Percentiles rank a stretch among this genome's conserved stretches.
Conservation (phyloP, 164 flowering plant genomes). For the Chimonanthus praecox region DNA sequence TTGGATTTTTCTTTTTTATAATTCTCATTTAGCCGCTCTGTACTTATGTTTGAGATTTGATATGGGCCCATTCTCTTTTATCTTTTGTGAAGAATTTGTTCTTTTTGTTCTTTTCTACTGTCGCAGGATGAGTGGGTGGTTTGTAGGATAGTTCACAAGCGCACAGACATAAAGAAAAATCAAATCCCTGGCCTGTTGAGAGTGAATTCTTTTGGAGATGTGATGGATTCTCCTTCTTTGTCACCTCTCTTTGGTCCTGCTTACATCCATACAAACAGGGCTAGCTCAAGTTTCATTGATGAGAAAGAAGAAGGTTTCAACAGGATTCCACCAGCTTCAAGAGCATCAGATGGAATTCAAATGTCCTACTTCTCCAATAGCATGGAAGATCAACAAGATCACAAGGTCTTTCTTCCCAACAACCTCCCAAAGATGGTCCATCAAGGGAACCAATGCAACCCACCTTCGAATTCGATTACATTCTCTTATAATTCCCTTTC, state of each 20-base stretch:
- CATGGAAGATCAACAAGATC: conserved; percentile 18
- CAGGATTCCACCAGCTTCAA: neutral
- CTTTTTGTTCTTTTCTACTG: conserved; percentile 3
- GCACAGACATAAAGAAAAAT: conserved; percentile 29
- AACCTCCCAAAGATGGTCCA: conserved; percentile 28
- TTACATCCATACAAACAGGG: conserved; percentile 25
- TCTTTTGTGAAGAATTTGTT: neutral
- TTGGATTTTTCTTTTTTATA: neutral
- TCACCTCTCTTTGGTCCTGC: conserved; percentile 48
- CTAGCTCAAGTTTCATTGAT: conserved; percentile 9
- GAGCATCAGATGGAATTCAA: conserved; percentile 15
- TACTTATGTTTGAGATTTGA: neutral
- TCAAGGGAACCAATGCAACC: neutral
- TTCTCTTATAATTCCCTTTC: conserved; percentile 8
- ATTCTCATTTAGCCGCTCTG: neutral
- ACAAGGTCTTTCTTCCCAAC: conserved; percentile 8
- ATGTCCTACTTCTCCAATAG: conserved; percentile 10
- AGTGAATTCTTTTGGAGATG: conserved; percentile 36
- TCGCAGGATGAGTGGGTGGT: conserved; percentile 67
- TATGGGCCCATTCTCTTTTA: neutral
- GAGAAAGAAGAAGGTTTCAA: conserved; percentile 4
- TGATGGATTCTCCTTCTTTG: conserved; percentile 31
- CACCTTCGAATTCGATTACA: conserved; percentile 9
- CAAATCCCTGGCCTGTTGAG: conserved; percentile 21
- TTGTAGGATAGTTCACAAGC: conserved; percentile 50